Conservation (phyloP, 2,329 filamentous ascomycete species). For the Colletotrichum phormii region DNA sequence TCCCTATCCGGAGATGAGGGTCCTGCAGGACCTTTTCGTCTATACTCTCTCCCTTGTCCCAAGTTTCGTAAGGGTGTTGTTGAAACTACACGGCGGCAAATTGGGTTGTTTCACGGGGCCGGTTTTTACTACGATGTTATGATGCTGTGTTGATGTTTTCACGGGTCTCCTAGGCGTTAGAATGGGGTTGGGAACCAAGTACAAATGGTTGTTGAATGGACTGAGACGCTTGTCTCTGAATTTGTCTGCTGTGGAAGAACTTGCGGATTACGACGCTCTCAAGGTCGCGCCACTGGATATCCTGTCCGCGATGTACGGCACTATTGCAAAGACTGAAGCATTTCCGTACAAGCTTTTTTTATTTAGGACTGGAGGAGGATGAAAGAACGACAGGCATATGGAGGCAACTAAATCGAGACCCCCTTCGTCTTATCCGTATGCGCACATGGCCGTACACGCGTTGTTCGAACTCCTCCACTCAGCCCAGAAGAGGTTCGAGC, state of each 20-base stretch:
- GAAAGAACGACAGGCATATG: conserved; percentile 3
- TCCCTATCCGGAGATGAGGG: conserved; percentile 72
- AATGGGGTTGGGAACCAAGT: conserved; percentile 28
- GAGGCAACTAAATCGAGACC: conserved; percentile 13
- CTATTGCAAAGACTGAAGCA: conserved; percentile 19
- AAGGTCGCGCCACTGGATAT: conserved; percentile 4
- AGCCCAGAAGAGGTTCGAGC: neutral
- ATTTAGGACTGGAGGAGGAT: conserved; percentile 13
- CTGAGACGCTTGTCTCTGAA: conserved; percentile 7
- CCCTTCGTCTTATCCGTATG: neutral
- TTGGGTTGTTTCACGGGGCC: conserved; percentile 30
- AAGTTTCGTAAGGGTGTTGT: conserved; percentile 29
- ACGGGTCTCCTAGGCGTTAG: conserved; percentile 29
- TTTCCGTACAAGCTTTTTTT: conserved; percentile 26
- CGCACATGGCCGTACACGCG: neutral
- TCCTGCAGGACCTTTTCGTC: neutral
- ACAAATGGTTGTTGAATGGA: conserved; percentile 28
- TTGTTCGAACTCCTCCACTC: neutral
- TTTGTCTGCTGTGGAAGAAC: conserved; percentile 12
- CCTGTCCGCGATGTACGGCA: conserved; percentile 3
- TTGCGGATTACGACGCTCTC: neutral
- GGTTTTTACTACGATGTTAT: conserved; percentile 36
- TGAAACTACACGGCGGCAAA: conserved; percentile 18
- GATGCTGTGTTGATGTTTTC: conserved; percentile 36
- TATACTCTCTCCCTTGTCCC: conserved; percentile 23